Base-by-base conservation (phyloP, 2,329 filamentous ascomycete genomes). In the Talaromyces albobiverticillius region DNA sequence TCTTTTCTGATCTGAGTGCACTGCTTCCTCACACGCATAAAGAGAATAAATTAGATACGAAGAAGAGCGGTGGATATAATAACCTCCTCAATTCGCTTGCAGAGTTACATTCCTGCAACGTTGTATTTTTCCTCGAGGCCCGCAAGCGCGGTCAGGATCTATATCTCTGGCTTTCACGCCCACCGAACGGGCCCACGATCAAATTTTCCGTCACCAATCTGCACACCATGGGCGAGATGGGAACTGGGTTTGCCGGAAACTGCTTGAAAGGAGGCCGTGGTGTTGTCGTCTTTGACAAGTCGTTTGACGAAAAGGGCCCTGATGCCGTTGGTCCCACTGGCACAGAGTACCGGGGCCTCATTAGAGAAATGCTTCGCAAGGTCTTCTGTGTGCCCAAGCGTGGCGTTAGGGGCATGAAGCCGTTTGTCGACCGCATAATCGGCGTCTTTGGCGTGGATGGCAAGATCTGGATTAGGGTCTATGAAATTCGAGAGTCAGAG, bases 21-120 rank as follows among this genome's bases (percentile, higher is more conserved):
- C 85, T 99, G 73, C 85, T 99, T 61, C 94, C 94, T 2, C 94
- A 99, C 71, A 86, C 87, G 61, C 86, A 90, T 67, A 96, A 95
- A 77, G 94, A 99, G 71, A 90, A 89, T 64, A 99, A 99, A 75
- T 89, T 96, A 61, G 94, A 99, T 72, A 94, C 90, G 51, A 97
- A 97, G 76, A 92, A 75, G 63, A 71, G 70, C 6, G 70, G 74
- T 46, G 74, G 75, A 34, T 77, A 77, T 63, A 94, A 78, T 81
- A 91, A 63, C 82, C 85, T 81, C 79, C 82, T 95, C 49, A 94
- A 94, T 75, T 89, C 92, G 66, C 74, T 81, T 20, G 82, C 82
- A 34, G 84, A 87, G 60, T 81, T 96, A 26, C 94, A 95, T 79
- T 95, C 94, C 69, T 95, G 90, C 82, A 96, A 95, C 76, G 93